These are phyloP conservation scores for Ogataea siamensis DNA, from an alignment of 805 yeast genomes.

Conservation along the genomic window DNA sequence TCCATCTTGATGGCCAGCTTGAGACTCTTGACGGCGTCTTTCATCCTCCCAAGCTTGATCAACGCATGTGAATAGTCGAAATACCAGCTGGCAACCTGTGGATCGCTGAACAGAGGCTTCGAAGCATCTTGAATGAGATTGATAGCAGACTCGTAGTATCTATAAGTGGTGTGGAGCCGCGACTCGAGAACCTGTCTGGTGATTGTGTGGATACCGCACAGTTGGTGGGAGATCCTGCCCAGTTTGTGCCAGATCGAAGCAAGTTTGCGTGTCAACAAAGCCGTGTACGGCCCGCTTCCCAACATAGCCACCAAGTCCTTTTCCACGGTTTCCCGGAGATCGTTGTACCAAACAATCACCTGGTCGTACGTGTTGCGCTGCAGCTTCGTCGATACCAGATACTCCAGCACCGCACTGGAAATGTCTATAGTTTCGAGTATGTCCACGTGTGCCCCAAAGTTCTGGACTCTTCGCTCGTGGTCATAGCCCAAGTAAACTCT, in stretches of 20 bases:
- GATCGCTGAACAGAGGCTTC: conserved; percentile 15
- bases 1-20: conserved; percentile 46
- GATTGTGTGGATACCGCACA: conserved; percentile 15
- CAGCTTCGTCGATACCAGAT: conserved; percentile 10
- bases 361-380: conserved; percentile 17
- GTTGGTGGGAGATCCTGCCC: conserved; percentile 24
- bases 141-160: conserved; percentile 15
- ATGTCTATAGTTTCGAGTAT: conserved; percentile 32
- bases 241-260: conserved; percentile 26
- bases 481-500: conserved; percentile 42
- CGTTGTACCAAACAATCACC: conserved; percentile 19
- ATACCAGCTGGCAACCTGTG: conserved; percentile 25
- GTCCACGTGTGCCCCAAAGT: conserved; percentile 37
- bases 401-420: conserved; percentile 19
- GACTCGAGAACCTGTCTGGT: conserved; percentile 13
- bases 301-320: conserved; percentile 9
- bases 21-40: conserved; percentile 43
- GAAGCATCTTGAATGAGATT: conserved; percentile 6
- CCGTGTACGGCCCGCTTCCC: conserved; percentile 18
- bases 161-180: conserved; percentile 10
- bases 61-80: conserved; percentile 50
- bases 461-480: conserved; percentile 36
- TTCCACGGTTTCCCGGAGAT: conserved; percentile 11
- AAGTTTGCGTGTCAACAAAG: conserved; percentile 23
- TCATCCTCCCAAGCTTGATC: conserved; percentile 42